These are phyloP conservation scores for Sporothrix humicola DNA, from an alignment of 2,329 filamentous ascomycete species.

Conservation along the genomic window DNA sequence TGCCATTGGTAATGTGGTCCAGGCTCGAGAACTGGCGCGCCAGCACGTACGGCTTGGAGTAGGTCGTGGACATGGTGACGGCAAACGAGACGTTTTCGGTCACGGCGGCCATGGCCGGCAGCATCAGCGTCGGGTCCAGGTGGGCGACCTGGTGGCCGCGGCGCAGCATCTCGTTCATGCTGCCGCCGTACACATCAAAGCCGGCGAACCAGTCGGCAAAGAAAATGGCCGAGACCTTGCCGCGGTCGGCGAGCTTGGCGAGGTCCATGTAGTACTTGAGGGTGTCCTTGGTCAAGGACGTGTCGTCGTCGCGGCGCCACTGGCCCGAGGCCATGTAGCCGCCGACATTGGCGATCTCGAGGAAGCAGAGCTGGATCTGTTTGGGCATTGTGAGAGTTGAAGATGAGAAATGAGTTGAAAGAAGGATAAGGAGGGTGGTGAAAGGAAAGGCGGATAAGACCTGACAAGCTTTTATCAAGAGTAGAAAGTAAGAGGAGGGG, in stretches of 20 bases:
- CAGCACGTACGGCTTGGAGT: slow-evolving; percentile 35
- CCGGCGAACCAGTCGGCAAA: slow-evolving; percentile 32
- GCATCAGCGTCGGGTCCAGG: slow-evolving; percentile 28
- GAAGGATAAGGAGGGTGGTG: not conserved
- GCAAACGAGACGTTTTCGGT: slow-evolving; percentile 36
- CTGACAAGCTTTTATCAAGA: slow-evolving; percentile 11
- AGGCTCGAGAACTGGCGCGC: slow-evolving; percentile 35
- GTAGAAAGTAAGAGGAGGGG: not conserved
- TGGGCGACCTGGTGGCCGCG: slow-evolving; percentile 26
- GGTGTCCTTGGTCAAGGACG: slow-evolving; percentile 28
- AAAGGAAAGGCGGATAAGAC: slow-evolving; percentile 3
- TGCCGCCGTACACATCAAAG: slow-evolving; percentile 29
- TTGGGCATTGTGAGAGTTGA: slow-evolving; percentile 33
- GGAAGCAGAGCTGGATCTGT: slow-evolving; percentile 39
- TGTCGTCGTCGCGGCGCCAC: slow-evolving; percentile 31
- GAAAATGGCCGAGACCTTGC: slow-evolving; percentile 31
- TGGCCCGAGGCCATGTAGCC: slow-evolving; percentile 28
- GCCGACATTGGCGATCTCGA: slow-evolving; percentile 27
- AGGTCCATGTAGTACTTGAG: slow-evolving; percentile 32
- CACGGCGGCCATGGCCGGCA: slow-evolving; percentile 37
- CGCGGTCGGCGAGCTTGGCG: slow-evolving; percentile 32
- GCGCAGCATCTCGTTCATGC: slow-evolving; percentile 22
- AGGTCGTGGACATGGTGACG: slow-evolving; percentile 36
- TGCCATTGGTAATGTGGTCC: slow-evolving; percentile 37
- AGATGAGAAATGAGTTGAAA: not conserved